phyloP scores from a whole-genome alignment of 129 eudicot species.

The Calendula officinalis region DNA sequence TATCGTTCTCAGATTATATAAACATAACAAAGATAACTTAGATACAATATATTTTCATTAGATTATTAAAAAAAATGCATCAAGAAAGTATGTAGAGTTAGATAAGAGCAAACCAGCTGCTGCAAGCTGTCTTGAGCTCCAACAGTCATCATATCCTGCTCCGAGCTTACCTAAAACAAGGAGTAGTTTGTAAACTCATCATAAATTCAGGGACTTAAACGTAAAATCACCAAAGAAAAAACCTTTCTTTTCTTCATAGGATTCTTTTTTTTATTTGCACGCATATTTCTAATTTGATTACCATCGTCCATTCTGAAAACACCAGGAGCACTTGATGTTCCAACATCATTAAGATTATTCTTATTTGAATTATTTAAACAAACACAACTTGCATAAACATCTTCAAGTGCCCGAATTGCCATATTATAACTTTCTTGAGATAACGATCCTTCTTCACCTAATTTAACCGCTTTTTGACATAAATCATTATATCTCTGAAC shows the following conservation, averaged over 20 bases:
- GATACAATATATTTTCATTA: no score
- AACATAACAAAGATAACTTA: not conserved
- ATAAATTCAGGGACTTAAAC: slow-evolving; percentile 9
- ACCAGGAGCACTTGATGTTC: slow-evolving; percentile 53
- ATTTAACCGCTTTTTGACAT: slow-evolving; percentile 68
- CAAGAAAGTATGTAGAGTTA: not conserved
- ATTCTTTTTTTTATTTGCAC: slow-evolving; percentile 67
- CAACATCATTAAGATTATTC: slow-evolving; percentile 50
- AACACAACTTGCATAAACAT: slow-evolving; percentile 56
- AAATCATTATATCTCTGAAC: slow-evolving; percentile 75
- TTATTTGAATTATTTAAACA: slow-evolving; percentile 60
- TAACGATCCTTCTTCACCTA: slow-evolving; percentile 88
- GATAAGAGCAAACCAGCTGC: slow-evolving; percentile 57
- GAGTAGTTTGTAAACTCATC: not conserved
- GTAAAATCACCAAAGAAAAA: not conserved
- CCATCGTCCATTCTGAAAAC: slow-evolving; percentile 72
- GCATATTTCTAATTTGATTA: slow-evolving; percentile 61
- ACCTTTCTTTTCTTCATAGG: slow-evolving; percentile 89
- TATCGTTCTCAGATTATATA: no score
- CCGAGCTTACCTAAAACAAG: slow-evolving; percentile 51
- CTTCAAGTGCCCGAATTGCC: slow-evolving; percentile 73
- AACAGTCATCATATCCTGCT: slow-evolving; percentile 66
- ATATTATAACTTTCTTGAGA: slow-evolving; percentile 71
- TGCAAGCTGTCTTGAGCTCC: slow-evolving; percentile 80
- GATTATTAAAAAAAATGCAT: not conserved